phyloP scores from a whole-genome alignment of 352 stramenopile genomes.

The Globisporangium uncinulatum region DNA sequence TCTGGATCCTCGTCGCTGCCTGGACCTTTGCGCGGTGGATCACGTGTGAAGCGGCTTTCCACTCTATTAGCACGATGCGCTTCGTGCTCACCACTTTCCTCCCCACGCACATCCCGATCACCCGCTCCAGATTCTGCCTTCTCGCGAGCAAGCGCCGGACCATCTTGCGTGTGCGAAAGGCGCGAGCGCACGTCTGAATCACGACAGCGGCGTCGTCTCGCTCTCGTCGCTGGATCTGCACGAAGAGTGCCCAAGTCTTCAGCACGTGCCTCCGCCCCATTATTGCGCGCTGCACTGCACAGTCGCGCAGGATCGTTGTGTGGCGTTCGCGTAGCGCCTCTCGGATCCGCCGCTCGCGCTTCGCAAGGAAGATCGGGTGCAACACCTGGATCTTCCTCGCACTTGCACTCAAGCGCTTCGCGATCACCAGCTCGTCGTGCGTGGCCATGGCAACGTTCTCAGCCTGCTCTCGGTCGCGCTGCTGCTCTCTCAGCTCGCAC shows the following conservation, averaged over 20 bases:
- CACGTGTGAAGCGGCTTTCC: slow-evolving; percentile 12
- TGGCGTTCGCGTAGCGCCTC: slow-evolving; percentile 30
- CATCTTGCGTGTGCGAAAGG: slow-evolving; percentile 26
- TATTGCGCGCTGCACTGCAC: slow-evolving; percentile 25
- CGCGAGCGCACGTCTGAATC: slow-evolving; percentile 39
- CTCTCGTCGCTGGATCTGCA: slow-evolving; percentile 26
- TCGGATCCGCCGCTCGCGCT: slow-evolving; percentile 25
- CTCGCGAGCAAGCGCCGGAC: slow-evolving; percentile 31
- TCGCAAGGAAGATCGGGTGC: slow-evolving; percentile 30
- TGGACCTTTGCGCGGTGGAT: slow-evolving; percentile 6
- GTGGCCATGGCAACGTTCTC: slow-evolving; percentile 33
- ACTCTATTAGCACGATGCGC: slow-evolving; percentile 14
- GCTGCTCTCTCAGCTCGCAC: slow-evolving; percentile 16
- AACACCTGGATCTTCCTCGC: slow-evolving; percentile 51
- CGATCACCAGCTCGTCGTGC: slow-evolving; percentile 40
- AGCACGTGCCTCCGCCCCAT: slow-evolving; percentile 24
- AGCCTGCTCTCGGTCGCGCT: slow-evolving; percentile 23
- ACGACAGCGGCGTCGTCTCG: slow-evolving; percentile 19
- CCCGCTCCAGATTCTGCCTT: slow-evolving; percentile 28
- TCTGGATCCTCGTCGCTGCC: slow-evolving; percentile 33
- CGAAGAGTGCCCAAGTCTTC: slow-evolving; percentile 30
- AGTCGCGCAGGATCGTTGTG: slow-evolving; percentile 30
- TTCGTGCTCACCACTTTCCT: slow-evolving; percentile 16
- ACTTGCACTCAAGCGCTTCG: slow-evolving; percentile 27
- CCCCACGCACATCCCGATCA: slow-evolving; percentile 34